Conservation (phyloP, 495 filamentous ascomycete genomes). For the Cercophora newfieldiana region DNA sequence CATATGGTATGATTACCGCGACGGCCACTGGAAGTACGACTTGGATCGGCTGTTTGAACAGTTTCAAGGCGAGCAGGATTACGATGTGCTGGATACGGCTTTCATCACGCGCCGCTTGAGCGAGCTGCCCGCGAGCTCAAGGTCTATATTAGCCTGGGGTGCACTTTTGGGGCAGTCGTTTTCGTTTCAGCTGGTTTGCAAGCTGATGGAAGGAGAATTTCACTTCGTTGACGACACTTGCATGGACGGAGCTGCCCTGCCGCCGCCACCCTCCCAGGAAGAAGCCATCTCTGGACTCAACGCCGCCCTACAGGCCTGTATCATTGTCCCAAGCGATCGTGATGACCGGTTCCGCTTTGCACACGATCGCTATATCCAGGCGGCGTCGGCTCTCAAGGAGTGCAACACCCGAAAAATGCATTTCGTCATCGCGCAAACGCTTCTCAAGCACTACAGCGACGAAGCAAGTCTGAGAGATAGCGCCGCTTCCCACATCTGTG, state of each 20-base stretch:
- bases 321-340: slow-evolving; percentile 70
- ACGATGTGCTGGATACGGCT: slow-evolving; percentile 73
- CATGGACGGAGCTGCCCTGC: slow-evolving; percentile 18
- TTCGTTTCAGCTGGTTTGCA: slow-evolving; percentile 77
- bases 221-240: slow-evolving; percentile 49
- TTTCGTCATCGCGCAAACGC: slow-evolving; percentile 75
- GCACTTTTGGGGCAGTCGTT: slow-evolving; percentile 76
- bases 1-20: slow-evolving; percentile 84
- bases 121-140: slow-evolving; percentile 69
- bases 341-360: slow-evolving; percentile 77
- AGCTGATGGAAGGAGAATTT: slow-evolving; percentile 68
- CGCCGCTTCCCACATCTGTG: slow-evolving; percentile 73
- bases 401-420: slow-evolving; percentile 78
- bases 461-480: slow-evolving; percentile 62
- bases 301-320: slow-evolving; percentile 70
- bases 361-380: slow-evolving; percentile 81
- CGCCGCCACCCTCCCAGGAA: slow-evolving; percentile 13
- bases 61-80: slow-evolving; percentile 73
- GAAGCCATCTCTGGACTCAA: slow-evolving; percentile 71
- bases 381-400: slow-evolving; percentile 67
- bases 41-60: slow-evolving; percentile 79
- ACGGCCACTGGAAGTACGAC: slow-evolving; percentile 78
- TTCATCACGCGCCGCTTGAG: slow-evolving; percentile 75
- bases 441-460: slow-evolving; percentile 66
- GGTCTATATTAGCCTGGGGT: slow-evolving; percentile 84